Evolutionary conservation across 305 asterid genomes (phyloP).

Genomic region (Solanum hybrid): DNA sequence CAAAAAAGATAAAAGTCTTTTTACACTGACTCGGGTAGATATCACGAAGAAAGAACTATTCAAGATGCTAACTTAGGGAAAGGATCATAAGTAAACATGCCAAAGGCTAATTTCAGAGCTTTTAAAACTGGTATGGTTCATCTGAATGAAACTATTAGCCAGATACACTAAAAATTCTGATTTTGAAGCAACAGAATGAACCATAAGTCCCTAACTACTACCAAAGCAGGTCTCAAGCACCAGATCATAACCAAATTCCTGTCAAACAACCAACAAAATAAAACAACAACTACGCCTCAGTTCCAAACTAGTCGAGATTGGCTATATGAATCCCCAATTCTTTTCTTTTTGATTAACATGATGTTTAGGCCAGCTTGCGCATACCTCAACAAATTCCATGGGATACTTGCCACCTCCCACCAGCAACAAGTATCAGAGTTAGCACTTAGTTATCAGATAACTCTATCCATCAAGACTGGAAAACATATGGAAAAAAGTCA

Average conservation of each 20-base stretch:
- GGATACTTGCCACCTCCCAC: background rate
- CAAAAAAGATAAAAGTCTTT: background rate
- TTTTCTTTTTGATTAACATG: background rate
- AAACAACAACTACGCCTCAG: background rate
- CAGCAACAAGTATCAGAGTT: background rate
- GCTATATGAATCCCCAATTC: background rate
- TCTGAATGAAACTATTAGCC: background rate
- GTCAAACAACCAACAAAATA: background rate
- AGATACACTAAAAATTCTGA: background rate
- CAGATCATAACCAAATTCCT: background rate
- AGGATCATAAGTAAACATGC: background rate
- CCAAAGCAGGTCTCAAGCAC: background rate
- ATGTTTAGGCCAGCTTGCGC: background rate
- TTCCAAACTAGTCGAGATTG: background rate
- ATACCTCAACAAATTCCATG: background rate
- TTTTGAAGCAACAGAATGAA: background rate
- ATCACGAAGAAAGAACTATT: background rate
- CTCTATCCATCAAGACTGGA: background rate
- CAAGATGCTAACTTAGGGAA: background rate
- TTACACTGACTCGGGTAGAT: background rate
- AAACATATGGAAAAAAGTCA: background rate
- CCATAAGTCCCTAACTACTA: background rate
- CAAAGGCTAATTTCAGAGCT: background rate
- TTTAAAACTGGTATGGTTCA: background rate
- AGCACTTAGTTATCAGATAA: background rate